These are phyloP conservation scores for Potentilla sterilis DNA, from an alignment of 306 rosid genomes.

Conservation along the genomic window DNA sequence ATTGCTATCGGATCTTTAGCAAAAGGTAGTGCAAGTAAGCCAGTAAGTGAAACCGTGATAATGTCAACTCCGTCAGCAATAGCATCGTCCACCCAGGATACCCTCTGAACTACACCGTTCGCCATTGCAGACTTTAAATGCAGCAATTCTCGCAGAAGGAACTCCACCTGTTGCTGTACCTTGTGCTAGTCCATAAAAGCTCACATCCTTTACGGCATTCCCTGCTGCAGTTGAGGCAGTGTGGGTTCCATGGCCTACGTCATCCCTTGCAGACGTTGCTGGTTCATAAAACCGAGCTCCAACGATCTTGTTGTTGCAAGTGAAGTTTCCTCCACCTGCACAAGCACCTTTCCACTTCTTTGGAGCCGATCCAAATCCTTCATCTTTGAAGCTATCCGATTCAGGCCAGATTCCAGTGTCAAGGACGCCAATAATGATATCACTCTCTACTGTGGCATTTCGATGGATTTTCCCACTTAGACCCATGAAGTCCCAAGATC, in stretches of 20 bases:
- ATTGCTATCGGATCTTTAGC: background rate
- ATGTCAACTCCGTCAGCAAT: conserved; percentile 13
- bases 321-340: background rate
- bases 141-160: conserved; percentile 14
- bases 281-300: background rate
- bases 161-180: conserved; percentile 25
- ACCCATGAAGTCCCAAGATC: background rate
- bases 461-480: background rate
- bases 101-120: background rate
- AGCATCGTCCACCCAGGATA: background rate
- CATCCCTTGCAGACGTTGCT: conserved; percentile 40
- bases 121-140: conserved; percentile 26
- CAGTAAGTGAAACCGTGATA: background rate
- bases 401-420: background rate
- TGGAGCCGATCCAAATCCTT: background rate
- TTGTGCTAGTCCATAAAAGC: conserved; percentile 8
- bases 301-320: background rate
- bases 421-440: background rate
- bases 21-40: background rate
- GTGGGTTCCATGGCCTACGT: conserved; percentile 55
- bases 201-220: background rate
- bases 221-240: conserved; percentile 60
- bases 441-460: background rate
- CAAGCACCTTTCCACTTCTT: background rate
- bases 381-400: background rate